Conservation (phyloP, 2,329 filamentous ascomycete genomes). For the Ophiosphaerella korrae region DNA sequence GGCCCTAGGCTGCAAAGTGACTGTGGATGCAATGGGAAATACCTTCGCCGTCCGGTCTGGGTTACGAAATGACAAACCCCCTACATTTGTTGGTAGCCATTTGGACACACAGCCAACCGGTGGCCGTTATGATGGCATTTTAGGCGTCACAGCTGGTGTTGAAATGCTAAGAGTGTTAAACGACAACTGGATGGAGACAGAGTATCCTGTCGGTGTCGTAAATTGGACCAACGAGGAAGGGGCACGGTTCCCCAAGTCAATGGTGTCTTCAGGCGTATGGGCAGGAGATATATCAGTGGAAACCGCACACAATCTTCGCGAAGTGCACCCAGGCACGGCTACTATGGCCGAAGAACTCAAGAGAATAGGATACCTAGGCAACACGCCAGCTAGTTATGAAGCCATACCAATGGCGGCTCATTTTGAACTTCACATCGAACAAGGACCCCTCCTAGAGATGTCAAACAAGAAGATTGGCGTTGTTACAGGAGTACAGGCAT, state of each 20-base stretch:
- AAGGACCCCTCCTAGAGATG: conserved; percentile 75
- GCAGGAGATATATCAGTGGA: conserved; percentile 68
- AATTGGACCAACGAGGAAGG: conserved; percentile 88
- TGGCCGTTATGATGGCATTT: conserved; percentile 76
- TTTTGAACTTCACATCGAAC: conserved; percentile 86
- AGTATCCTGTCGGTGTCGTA: conserved; percentile 73
- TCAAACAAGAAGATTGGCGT: conserved; percentile 68
- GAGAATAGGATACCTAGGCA: conserved; percentile 73
- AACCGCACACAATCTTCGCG: conserved; percentile 63
- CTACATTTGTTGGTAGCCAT: conserved; percentile 74
- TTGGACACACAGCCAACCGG: conserved; percentile 62
- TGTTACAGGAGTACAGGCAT: conserved; percentile 75
- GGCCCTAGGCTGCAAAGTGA: conserved; percentile 68
- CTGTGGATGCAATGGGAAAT: conserved; percentile 78
- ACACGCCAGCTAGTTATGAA: conserved; percentile 60
- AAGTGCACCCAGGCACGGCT: conserved; percentile 64
- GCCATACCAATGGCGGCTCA: conserved; percentile 73
- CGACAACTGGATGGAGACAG: conserved; percentile 70
- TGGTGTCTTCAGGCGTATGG: conserved; percentile 79
- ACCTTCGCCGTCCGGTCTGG: conserved; percentile 76
- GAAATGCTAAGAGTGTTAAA: conserved; percentile 73
- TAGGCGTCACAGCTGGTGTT: conserved; percentile 74
- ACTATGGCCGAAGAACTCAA: conserved; percentile 72
- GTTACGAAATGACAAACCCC: conserved; percentile 58
- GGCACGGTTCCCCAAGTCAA: conserved; percentile 76